Base-by-base conservation (phyloP, 164 flowering plant genomes). In the Houttuynia cordata region DNA sequence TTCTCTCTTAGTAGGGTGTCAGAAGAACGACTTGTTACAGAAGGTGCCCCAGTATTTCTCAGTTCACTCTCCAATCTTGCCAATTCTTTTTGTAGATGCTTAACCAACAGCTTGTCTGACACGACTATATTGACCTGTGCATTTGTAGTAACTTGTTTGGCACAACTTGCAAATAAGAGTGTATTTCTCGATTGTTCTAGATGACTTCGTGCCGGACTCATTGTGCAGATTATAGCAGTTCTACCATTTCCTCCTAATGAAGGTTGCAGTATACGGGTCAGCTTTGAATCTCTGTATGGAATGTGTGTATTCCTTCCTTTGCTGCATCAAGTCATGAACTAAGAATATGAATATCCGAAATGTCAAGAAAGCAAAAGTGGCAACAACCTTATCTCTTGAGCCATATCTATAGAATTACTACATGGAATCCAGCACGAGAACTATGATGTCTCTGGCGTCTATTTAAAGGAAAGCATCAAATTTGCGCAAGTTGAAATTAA, bases 181-280 rank as follows among this genome's bases (percentile, higher is more conserved):
- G 97, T 89, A 71, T 93, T 93, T 74, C 86, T 88, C 47, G 99
- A 90, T 72, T 93, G 97, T 73, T 93, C 99, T 58, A 85, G 79
- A 66, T 93, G 92, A 70, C 81, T 76, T 47, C 80, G 74, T 41
- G 96, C 95, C 42, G 99, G 99, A 68, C 93, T 87, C 84, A 93
- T 70, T 17, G 99, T 93, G 73, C 99, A 93, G 41, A 93, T 85
- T 64, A 93, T 86, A 30, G 97, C 96, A 53, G 99, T 93, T 77
- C 89, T 82, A 23, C 95, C 84, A 78, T 93, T 93, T 61, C 97
- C 99, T 60, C 95, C 99, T 45, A 90, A 66, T 24, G 96, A 88
- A 59, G 80, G 73, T 61, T 93, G 97, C 65, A 93, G 81, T 66
- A 93, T 93, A 62, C 97, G 97, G 10, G 97, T 93, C 18, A 93